Conservation (phyloP, 2,329 filamentous ascomycete genomes). For the Colletotrichum sp. region DNA sequence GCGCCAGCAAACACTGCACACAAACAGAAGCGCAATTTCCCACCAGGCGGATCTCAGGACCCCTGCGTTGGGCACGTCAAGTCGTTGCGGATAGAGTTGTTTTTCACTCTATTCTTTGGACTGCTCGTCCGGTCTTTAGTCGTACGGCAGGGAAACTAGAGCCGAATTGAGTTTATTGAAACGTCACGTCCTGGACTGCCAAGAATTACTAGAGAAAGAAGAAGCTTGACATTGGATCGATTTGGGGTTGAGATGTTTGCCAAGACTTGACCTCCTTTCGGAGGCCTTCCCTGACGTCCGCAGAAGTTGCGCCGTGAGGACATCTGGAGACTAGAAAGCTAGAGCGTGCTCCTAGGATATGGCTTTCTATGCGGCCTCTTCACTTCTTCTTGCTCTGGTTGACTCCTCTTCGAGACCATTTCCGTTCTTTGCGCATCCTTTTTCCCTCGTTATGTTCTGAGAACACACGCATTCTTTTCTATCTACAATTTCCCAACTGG, state of each 20-base stretch:
- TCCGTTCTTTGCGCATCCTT: not conserved
- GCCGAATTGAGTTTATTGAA: slow-evolving; percentile 13
- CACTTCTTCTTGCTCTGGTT: not conserved
- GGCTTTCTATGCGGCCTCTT: not conserved
- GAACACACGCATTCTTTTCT: not conserved
- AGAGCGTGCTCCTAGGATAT: not conserved
- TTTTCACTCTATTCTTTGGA: not conserved
- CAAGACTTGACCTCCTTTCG: not conserved
- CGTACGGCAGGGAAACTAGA: not conserved
- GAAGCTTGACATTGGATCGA: not conserved
- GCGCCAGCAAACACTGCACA: not conserved
- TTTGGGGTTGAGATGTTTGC: not conserved
- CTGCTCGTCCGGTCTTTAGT: not conserved
- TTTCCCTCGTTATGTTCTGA: slow-evolving; percentile 7
- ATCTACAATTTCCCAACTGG: not conserved
- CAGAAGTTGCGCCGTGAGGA: not conserved
- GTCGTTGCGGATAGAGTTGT: not conserved
- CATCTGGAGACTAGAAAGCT: not conserved
- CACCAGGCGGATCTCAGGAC: slow-evolving; percentile 8
- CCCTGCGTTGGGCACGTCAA: not conserved
- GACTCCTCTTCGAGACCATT: not conserved
- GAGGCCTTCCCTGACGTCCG: not conserved
- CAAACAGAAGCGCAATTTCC: slow-evolving; percentile 1
- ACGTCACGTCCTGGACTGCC: not conserved
- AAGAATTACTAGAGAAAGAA: not conserved